These are phyloP conservation scores for Hymenoscyphus fraxineus DNA, from an alignment of 2,329 filamentous ascomycete species.

Conservation along the genomic window DNA sequence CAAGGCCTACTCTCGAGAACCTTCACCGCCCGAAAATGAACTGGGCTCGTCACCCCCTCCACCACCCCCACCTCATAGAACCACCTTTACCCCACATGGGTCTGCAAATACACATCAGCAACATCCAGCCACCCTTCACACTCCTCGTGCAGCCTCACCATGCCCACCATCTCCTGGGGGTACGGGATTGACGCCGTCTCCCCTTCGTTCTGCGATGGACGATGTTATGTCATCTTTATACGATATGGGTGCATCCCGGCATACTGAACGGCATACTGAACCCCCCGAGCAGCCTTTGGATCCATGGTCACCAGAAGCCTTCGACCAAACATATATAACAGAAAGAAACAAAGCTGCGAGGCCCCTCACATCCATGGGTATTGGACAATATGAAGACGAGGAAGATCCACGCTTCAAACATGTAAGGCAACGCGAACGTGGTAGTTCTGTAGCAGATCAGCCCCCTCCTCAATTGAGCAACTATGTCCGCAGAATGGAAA, in stretches of 20 bases:
- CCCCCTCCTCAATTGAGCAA: constrained; percentile 71
- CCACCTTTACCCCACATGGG: constrained; percentile 40
- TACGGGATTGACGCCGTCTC: constrained; percentile 78
- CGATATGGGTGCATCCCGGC: constrained; percentile 67
- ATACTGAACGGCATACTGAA: constrained; percentile 51
- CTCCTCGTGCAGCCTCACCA: constrained; percentile 58
- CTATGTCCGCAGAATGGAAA: constrained; percentile 92
- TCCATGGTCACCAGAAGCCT: constrained; percentile 90
- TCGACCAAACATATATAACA: constrained; percentile 47
- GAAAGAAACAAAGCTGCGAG: constrained; percentile 39
- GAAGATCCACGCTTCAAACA: constrained; percentile 36
- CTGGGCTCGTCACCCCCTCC: constrained; percentile 53
- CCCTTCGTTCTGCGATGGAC: constrained; percentile 91
- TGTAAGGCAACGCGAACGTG: constrained; percentile 19
- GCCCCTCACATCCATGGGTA: constrained; percentile 72
- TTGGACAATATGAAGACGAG: constrained; percentile 52
- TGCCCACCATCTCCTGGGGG: constrained; percentile 63
- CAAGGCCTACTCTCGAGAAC: constrained; percentile 35
- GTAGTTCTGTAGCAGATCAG: constrained; percentile 43
- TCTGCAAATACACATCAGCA: constrained; percentile 40
- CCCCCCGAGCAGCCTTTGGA: constrained; percentile 58
- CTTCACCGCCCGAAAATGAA: constrained; percentile 38
- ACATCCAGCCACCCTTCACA: constrained; percentile 44
- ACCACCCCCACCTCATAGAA: constrained; percentile 79
- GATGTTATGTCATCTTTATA: constrained; percentile 94